Evolutionary conservation across 2,329 filamentous ascomycete genomes (phyloP).

Genomic region (Colletotrichum camelliae): DNA sequence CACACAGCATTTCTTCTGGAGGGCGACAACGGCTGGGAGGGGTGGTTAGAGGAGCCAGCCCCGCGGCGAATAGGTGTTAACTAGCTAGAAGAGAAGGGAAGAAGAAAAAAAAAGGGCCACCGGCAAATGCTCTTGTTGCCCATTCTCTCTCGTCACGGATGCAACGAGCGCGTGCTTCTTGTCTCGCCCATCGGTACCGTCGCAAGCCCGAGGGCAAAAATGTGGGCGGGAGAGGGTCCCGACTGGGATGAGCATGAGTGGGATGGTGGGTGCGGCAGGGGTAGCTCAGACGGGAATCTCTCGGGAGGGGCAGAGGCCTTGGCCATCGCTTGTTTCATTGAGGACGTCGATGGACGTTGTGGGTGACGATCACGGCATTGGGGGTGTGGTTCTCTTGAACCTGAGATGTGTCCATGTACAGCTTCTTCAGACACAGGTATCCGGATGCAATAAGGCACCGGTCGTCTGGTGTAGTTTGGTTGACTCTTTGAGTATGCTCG

Average conservation of each 20-base stretch:
- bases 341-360: neutral
- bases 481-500: neutral
- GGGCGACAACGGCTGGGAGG: neutral
- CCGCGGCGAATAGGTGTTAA: neutral
- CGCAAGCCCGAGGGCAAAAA: conserved; percentile 16
- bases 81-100: neutral
- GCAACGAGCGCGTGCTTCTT: conserved; percentile 9
- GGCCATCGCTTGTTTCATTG: conserved; percentile 18
- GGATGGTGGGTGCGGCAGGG: conserved; percentile 11
- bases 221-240: conserved; percentile 1
- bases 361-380: neutral
- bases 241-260: conserved; percentile 8
- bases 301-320: conserved; percentile 12
- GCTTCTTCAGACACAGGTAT: neutral
- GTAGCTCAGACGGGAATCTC: conserved; percentile 19
- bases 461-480: neutral
- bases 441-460: neutral
- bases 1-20: neutral
- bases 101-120: neutral
- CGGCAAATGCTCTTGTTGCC: neutral
- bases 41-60: neutral
- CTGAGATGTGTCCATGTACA: neutral
- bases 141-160: neutral
- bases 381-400: neutral
- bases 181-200: conserved; percentile 18